A percentile compares a stretch with the other conserved stretches of the same genome.
Evolutionary conservation across 352 stramenopile species (phyloP).

Genomic region (Phytophthora boehmeriae): DNA sequence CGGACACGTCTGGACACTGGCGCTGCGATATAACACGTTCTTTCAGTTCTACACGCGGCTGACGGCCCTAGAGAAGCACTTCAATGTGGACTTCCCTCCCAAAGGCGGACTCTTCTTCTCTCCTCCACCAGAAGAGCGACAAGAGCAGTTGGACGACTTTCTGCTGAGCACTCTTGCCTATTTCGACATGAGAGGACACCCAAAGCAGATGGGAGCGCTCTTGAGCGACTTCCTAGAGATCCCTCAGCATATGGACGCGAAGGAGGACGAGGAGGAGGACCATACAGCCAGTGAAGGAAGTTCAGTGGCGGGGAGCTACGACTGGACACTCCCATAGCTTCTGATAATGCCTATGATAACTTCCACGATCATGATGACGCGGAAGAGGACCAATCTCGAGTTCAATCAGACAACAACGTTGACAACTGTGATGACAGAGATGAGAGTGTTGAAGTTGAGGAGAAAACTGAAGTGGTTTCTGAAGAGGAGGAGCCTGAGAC

Average conservation of each 20-base stretch:
- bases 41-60: slow-evolving; percentile 62
- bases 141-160: slow-evolving; percentile 71
- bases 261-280: slow-evolving; percentile 29
- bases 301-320: slow-evolving; percentile 35
- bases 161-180: slow-evolving; percentile 57
- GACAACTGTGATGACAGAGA: slow-evolving; percentile 9
- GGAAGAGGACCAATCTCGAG: slow-evolving; percentile 16
- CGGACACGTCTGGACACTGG: slow-evolving; percentile 47
- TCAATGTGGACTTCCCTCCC: slow-evolving; percentile 65
- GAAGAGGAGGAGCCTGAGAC: not conserved
- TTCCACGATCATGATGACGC: slow-evolving; percentile 4
- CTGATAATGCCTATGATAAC: slow-evolving; percentile 11
- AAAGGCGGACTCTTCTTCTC: slow-evolving; percentile 72
- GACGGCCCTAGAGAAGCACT: slow-evolving; percentile 48
- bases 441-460: slow-evolving; percentile 19
- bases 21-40: slow-evolving; percentile 72
- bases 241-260: slow-evolving; percentile 35
- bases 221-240: slow-evolving; percentile 67
- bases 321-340: slow-evolving; percentile 26
- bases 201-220: slow-evolving; percentile 45
- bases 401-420: slow-evolving; percentile 10
- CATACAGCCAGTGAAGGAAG: slow-evolving; percentile 41
- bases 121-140: slow-evolving; percentile 54
- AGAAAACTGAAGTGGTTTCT: slow-evolving; percentile 3
- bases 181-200: slow-evolving; percentile 48